Conservation (phyloP, 441 rosid genomes). For the Heliophila coronopifolia region DNA sequence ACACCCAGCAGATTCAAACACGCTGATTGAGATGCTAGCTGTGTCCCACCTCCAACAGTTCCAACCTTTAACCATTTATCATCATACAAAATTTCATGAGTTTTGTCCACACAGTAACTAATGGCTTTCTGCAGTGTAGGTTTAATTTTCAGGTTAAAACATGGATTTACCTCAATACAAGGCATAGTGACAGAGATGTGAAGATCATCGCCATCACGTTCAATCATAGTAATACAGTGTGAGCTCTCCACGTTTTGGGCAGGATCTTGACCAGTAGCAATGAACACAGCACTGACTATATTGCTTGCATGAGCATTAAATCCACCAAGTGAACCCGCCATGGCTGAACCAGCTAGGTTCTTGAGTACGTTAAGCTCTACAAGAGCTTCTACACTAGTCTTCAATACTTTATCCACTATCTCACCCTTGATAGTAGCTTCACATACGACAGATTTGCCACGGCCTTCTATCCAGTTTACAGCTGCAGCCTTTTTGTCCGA, state of each 20-base stretch:
- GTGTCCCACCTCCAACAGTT: conserved; percentile 60
- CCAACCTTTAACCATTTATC: conserved; percentile 35
- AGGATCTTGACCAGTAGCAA: conserved; percentile 61
- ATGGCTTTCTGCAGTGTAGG: neutral
- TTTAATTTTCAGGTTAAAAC: neutral
- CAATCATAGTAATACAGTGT: conserved; percentile 53
- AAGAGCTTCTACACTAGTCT: conserved; percentile 42
- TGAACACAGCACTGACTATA: conserved; percentile 38
- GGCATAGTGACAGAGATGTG: conserved; percentile 58
- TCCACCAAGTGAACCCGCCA: conserved; percentile 62
- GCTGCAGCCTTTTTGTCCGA: conserved; percentile 51
- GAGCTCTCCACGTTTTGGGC: conserved; percentile 60
- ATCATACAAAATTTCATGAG: neutral
- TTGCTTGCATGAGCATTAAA: conserved; percentile 61
- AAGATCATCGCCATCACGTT: conserved; percentile 41
- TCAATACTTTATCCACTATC: conserved; percentile 44
- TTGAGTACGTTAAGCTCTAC: conserved; percentile 57
- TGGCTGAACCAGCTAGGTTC: conserved; percentile 53
- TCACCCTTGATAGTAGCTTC: conserved; percentile 45
- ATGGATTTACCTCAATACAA: conserved; percentile 43
- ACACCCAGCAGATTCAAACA: conserved; percentile 53
- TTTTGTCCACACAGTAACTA: neutral
- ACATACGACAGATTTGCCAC: conserved; percentile 56
- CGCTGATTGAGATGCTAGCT: conserved; percentile 58
- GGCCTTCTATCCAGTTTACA: conserved; percentile 54